phyloP scores from a whole-genome alignment of 805 yeast species.

The Candida cerambycidarum region DNA sequence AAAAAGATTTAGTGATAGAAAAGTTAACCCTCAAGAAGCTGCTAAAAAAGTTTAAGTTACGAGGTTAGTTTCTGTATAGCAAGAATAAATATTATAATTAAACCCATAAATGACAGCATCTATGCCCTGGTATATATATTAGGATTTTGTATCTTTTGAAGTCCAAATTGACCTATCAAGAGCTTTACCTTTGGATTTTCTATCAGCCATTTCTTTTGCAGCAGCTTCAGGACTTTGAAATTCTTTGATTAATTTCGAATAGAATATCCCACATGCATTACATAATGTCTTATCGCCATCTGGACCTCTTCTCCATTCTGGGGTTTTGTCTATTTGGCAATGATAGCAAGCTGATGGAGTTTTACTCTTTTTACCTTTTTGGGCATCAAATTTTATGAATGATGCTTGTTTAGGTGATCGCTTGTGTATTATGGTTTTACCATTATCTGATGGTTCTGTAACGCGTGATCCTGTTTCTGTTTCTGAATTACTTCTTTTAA shows the following conservation, averaged over 20 bases:
- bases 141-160: background rate
- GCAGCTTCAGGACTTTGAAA: constrained; percentile 43
- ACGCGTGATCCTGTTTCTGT: background rate
- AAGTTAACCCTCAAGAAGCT: constrained; percentile 95
- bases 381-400: constrained; percentile 8
- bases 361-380: constrained; percentile 1
- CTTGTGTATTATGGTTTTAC: background rate
- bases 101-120: too few species aligned
- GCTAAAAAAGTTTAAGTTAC: constrained; percentile 75
- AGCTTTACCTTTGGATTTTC: constrained; percentile 17
- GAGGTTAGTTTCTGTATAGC: constrained; percentile 4
- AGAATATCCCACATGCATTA: constrained; percentile 88
- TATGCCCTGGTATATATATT: too few species aligned
- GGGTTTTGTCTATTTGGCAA: constrained; percentile 74
- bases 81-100: constrained; percentile 6
- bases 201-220: constrained; percentile 28
- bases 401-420: constrained; percentile 1
- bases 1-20: constrained; percentile 96
- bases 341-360: constrained; percentile 37
- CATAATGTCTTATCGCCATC: constrained; percentile 79
- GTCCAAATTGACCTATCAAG: constrained; percentile 19
- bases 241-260: constrained; percentile 56
- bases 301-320: constrained; percentile 95
- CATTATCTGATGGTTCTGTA: background rate
- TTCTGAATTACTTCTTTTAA: background rate